phyloP scores from a whole-genome alignment of 2,329 filamentous ascomycete species.

The Leptographium wingfieldii region DNA sequence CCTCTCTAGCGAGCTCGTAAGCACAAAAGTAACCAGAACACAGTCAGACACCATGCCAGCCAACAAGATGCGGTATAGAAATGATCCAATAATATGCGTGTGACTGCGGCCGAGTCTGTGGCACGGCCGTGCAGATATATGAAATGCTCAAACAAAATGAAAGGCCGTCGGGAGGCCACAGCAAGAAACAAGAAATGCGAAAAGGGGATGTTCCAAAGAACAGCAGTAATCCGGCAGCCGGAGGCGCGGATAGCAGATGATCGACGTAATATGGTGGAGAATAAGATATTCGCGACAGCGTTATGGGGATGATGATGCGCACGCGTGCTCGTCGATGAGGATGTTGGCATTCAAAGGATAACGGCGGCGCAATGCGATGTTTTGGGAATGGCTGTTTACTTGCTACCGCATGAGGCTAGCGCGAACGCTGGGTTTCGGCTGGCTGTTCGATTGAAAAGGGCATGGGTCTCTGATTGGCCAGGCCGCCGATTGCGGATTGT shows the following conservation, averaged over 20 bases:
- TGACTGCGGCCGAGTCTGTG: neutral
- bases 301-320: neutral
- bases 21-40: neutral
- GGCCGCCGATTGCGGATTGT: neutral
- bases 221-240: neutral
- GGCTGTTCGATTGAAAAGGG: neutral
- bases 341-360: neutral
- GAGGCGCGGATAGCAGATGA: neutral
- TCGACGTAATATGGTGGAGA: neutral
- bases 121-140: neutral
- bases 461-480: slow-evolving; percentile 2
- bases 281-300: neutral
- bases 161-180: neutral
- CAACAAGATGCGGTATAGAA: neutral
- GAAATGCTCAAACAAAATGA: neutral
- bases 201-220: neutral
- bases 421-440: neutral
- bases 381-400: slow-evolving; percentile 1
- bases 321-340: neutral
- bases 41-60: neutral
- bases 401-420: neutral
- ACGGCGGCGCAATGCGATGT: neutral
- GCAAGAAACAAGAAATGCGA: neutral
- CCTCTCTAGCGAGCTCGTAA: neutral
- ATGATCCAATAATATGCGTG: neutral